phyloP scores from a whole-genome alignment of 2,329 filamentous ascomycete genomes.

The Calycina herbarum region DNA sequence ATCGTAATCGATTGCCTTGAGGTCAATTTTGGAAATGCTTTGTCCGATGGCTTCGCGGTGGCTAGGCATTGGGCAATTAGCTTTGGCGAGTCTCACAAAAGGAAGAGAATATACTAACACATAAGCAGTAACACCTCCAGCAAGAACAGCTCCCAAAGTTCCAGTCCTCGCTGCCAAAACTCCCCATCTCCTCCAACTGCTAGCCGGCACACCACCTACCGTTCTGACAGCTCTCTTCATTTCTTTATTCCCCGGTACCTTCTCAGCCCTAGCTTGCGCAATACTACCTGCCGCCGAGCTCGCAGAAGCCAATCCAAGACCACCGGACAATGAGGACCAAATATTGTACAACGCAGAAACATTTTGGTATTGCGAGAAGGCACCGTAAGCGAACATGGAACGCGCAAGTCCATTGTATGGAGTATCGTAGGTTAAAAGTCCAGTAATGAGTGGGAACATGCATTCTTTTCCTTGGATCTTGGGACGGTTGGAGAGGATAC shows the following conservation, averaged over 20 bases:
- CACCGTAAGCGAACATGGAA: conserved; percentile 61
- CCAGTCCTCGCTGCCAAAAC: conserved; percentile 76
- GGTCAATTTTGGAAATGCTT: conserved; percentile 45
- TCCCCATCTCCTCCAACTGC: conserved; percentile 55
- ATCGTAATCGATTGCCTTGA: conserved; percentile 13
- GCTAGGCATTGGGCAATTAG: neutral
- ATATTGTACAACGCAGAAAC: conserved; percentile 57
- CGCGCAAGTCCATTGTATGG: conserved; percentile 70
- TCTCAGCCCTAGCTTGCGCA: conserved; percentile 2
- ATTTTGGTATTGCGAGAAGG: conserved; percentile 59
- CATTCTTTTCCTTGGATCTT: conserved; percentile 45
- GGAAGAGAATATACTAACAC: conserved; percentile 39
- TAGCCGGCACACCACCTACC: conserved; percentile 21
- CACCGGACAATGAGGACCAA: conserved; percentile 54
- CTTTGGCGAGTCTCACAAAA: neutral
- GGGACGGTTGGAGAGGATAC: conserved; percentile 38
- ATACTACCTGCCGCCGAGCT: conserved; percentile 32
- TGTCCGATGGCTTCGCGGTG: conserved; percentile 68
- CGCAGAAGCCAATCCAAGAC: conserved; percentile 38
- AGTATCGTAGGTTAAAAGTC: conserved; percentile 80
- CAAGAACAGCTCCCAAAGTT: conserved; percentile 77
- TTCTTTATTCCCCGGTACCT: conserved; percentile 8
- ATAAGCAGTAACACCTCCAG: conserved; percentile 80
- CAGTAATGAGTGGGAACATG: conserved; percentile 75
- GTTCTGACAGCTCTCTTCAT: conserved; percentile 28